phyloP scores from a whole-genome alignment of 192 early-diverging fungal genomes.

The Tieghemiomyces parasiticus region DNA sequence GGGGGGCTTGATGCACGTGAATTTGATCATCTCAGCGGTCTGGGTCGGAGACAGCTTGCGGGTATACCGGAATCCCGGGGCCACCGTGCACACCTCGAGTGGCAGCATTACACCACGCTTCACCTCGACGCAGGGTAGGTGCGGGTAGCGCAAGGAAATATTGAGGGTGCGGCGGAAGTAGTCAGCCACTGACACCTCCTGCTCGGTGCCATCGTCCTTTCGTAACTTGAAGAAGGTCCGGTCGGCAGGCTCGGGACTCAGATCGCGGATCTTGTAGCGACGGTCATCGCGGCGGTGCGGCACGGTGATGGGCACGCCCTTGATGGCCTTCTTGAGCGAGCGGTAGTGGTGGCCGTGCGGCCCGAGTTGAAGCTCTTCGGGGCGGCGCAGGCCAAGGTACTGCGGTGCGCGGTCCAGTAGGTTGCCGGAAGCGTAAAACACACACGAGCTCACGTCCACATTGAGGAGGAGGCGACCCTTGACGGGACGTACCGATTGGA shows the following conservation, averaged over 20 bases:
- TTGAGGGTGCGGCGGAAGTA: conserved; percentile 71
- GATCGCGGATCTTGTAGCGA: conserved; percentile 49
- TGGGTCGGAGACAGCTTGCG: conserved; percentile 71
- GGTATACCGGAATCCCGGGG: conserved; percentile 67
- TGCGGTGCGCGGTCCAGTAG: conserved; percentile 55
- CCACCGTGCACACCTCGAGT: conserved; percentile 79
- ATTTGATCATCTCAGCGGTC: conserved; percentile 92
- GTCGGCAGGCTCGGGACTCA: conserved; percentile 50
- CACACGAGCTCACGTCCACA: conserved; percentile 52
- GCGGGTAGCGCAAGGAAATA: conserved; percentile 51
- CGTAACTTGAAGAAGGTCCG: conserved; percentile 54
- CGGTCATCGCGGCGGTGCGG: conserved; percentile 47
- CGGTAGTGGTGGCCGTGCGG: background rate
- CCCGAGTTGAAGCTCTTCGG: conserved; percentile 25
- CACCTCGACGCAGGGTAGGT: conserved; percentile 70
- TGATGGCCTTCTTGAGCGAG: conserved; percentile 20
- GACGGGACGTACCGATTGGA: conserved; percentile 71
- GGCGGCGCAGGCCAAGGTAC: conserved; percentile 38
- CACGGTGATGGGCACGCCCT: conserved; percentile 34
- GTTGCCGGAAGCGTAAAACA: conserved; percentile 47
- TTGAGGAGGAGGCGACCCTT: conserved; percentile 59
- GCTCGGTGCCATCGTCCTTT: conserved; percentile 33
- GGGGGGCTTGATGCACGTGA: conserved; percentile 70
- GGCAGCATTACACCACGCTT: conserved; percentile 58
- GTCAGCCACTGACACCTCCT: conserved; percentile 44